These are phyloP conservation scores for Xylaria sp. DNA, from an alignment of 2,329 filamentous ascomycete species.

Conservation along the genomic window DNA sequence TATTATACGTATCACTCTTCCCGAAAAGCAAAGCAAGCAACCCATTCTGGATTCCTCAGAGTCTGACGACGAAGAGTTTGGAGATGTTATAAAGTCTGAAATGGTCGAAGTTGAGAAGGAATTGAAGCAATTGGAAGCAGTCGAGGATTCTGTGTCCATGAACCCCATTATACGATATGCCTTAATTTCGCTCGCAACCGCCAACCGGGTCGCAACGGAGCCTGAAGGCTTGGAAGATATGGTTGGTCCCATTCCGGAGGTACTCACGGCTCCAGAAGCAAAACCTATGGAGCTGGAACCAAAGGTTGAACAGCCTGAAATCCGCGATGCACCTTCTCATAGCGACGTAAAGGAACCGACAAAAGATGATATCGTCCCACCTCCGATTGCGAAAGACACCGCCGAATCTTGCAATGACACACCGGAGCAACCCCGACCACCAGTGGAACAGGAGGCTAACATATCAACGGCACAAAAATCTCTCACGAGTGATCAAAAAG, in stretches of 20 bases:
- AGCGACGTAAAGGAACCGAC: conserved; percentile 22
- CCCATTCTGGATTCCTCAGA: conserved; percentile 60
- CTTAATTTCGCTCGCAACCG: conserved; percentile 59
- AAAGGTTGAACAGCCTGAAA: conserved; percentile 37
- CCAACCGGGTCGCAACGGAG: conserved; percentile 59
- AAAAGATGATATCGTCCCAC: conserved; percentile 38
- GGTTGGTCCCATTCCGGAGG: conserved; percentile 55
- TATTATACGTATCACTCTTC: conserved; percentile 27
- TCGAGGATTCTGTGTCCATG: conserved; percentile 53
- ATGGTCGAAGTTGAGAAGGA: conserved; percentile 63
- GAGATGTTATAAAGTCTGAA: conserved; percentile 64
- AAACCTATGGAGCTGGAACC: conserved; percentile 37
- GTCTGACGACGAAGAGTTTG: conserved; percentile 66
- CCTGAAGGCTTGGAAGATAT: conserved; percentile 56
- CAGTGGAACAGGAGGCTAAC: conserved; percentile 46
- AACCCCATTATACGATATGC: conserved; percentile 60
- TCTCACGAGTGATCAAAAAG: conserved; percentile 31
- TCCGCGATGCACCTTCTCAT: conserved; percentile 16
- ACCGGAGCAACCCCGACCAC: conserved; percentile 44
- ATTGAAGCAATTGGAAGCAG: conserved; percentile 57
- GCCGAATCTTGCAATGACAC: conserved; percentile 21
- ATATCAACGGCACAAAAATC: conserved; percentile 32
- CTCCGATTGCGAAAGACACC: conserved; percentile 29
- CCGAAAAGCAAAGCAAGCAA: conserved; percentile 47
- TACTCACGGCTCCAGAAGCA: conserved; percentile 43